Evolutionary conservation across 805 yeast genomes (phyloP).

Genomic region (Hanseniaspora singularis): DNA sequence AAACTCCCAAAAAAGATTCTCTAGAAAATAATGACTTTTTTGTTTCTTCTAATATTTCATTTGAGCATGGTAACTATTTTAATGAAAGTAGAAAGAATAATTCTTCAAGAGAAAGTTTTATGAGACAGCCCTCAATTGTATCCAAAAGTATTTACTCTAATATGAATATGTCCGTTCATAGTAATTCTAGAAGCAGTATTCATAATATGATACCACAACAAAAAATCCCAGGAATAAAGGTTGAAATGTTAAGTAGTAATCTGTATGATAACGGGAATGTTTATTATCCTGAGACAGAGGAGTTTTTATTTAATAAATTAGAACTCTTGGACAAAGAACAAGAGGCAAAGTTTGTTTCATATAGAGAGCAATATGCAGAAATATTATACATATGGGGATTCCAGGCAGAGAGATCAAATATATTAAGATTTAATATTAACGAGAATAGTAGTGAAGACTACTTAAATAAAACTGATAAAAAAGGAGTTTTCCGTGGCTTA

Average conservation of each 20-base stretch:
- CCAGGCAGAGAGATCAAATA: slow-evolving; percentile 65
- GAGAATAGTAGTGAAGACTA: slow-evolving; percentile 29
- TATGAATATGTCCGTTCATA: background rate
- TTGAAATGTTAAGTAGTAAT: slow-evolving; percentile 10
- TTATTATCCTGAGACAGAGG: slow-evolving; percentile 5
- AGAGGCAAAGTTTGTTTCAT: slow-evolving; percentile 24
- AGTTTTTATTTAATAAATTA: slow-evolving; percentile 17
- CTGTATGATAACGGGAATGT: slow-evolving; percentile 10
- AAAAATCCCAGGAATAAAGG: background rate
- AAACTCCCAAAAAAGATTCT: background rate
- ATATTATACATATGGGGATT: slow-evolving; percentile 74
- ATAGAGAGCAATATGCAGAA: slow-evolving; percentile 65
- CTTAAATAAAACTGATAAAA: slow-evolving; percentile 21
- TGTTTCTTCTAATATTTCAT: background rate
- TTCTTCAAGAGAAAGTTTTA: slow-evolving; percentile 1
- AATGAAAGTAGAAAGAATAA: background rate
- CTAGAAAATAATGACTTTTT: background rate
- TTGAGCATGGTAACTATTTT: background rate
- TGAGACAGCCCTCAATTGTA: slow-evolving; percentile 1
- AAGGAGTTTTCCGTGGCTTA: slow-evolving; percentile 30
- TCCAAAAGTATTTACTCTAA: background rate
- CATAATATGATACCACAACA: background rate
- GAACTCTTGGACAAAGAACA: slow-evolving; percentile 22
- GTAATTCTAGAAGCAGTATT: background rate
- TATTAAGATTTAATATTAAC: slow-evolving; percentile 38